These are phyloP conservation scores for Hydrangea macrophylla DNA, from an alignment of 148 eudicot species.

Conservation along the genomic window DNA sequence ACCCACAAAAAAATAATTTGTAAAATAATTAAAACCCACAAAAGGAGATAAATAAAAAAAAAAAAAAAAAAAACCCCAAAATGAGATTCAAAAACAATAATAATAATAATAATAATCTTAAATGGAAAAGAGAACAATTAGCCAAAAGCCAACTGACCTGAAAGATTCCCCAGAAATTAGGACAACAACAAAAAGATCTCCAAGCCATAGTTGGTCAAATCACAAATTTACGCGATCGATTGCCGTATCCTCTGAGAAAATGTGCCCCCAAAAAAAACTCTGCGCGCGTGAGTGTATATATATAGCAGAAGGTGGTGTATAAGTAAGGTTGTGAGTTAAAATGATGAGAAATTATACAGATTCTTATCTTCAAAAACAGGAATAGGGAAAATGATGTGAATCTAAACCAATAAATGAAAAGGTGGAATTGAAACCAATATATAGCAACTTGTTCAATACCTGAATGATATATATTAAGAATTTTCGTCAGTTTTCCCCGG, in stretches of 20 bases:
- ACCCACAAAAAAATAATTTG: too few species aligned
- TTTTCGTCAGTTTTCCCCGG: neutral
- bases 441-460: neutral
- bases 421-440: neutral
- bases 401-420: too few species aligned
- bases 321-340: neutral
- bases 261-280: neutral
- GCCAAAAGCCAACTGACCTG: neutral
- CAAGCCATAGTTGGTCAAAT: slow-evolving; percentile 10
- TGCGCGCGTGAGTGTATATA: too few species aligned
- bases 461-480: neutral
- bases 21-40: too few species aligned
- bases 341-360: slow-evolving; percentile 2
- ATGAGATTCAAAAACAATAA: neutral
- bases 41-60: too few species aligned
- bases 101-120: neutral
- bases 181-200: slow-evolving; percentile 6
- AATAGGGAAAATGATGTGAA: neutral
- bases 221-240: neutral
- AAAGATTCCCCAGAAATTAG: neutral
- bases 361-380: neutral
- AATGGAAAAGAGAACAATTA: neutral
- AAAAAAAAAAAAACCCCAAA: too few species aligned
- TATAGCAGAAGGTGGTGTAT: neutral
- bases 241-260: neutral